Conservation (phyloP, 192 early-diverging fungal genomes). For the Coemansia sp. region DNA sequence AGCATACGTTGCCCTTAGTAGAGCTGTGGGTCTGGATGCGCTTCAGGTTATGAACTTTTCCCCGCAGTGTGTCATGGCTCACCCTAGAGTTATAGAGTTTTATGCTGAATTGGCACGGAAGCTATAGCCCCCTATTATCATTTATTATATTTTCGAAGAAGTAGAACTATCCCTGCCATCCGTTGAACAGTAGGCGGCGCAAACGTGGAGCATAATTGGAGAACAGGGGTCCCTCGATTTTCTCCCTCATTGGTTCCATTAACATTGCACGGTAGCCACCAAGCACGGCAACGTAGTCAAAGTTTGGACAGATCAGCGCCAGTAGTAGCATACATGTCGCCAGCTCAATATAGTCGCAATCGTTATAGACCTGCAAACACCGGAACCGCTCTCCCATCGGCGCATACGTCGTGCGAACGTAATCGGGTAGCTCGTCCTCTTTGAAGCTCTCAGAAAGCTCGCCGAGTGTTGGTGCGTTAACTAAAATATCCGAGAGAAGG, state of each 20-base stretch:
- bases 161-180: neutral
- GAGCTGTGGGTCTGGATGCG: slow-evolving; percentile 67
- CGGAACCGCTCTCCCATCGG: no score
- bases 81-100: slow-evolving; percentile 67
- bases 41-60: slow-evolving; percentile 73
- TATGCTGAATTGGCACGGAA: slow-evolving; percentile 56
- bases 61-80: slow-evolving; percentile 65
- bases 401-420: no score
- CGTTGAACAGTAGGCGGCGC: neutral
- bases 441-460: neutral
- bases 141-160: neutral
- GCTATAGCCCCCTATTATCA: neutral
- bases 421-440: neutral
- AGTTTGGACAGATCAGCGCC: no score
- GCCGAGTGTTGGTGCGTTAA: neutral
- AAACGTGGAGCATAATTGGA: neutral
- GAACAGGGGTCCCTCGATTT: neutral
- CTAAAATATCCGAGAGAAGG: neutral
- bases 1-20: slow-evolving; percentile 81
- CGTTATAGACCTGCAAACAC: no score
- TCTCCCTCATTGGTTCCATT: neutral
- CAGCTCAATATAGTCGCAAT: no score
- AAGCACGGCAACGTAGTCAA: no score
- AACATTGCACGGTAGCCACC: neutral
- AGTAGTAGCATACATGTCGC: no score